phyloP scores from a whole-genome alignment of 371 early-diverging fungal species.

The Dentiscutata heterogama region DNA sequence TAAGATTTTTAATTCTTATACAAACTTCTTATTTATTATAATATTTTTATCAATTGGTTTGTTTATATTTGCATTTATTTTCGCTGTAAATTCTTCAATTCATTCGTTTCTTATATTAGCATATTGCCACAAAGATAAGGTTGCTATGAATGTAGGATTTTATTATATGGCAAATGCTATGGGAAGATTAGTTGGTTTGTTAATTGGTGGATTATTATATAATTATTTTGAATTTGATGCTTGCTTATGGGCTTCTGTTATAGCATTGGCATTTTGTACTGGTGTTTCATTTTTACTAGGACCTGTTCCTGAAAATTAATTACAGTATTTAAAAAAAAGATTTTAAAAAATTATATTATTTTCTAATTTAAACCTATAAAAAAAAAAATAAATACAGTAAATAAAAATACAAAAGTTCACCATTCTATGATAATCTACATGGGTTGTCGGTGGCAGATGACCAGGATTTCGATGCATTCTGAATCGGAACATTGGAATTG shows the following conservation, averaged over 20 bases:
- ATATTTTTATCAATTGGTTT: too few relatives aligned
- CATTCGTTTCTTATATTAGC: slow-evolving; percentile 44
- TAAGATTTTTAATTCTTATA: too few relatives aligned
- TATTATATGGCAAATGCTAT: slow-evolving; percentile 47
- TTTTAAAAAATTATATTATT: too few relatives aligned
- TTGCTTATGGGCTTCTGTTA: slow-evolving; percentile 33
- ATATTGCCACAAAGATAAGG: slow-evolving; percentile 44
- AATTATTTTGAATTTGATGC: slow-evolving; percentile 17
- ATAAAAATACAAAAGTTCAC: too few relatives aligned
- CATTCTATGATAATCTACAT: too few relatives aligned
- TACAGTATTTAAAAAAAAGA: too few relatives aligned
- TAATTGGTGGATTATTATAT: slow-evolving; percentile 37
- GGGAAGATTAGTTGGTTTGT: slow-evolving; percentile 28
- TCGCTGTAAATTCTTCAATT: slow-evolving; percentile 44
- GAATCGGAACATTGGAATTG: too few relatives aligned
- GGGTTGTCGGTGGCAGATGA: too few relatives aligned
- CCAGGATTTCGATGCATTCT: too few relatives aligned
- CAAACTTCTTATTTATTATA: too few relatives aligned
- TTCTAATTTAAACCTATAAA: too few relatives aligned
- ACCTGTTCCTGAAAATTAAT: slow-evolving; percentile 43
- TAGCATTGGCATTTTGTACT: slow-evolving; percentile 21
- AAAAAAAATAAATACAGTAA: too few relatives aligned
- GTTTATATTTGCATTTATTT: slow-evolving; percentile 41
- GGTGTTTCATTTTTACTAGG: slow-evolving; percentile 25
- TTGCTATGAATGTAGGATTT: slow-evolving; percentile 45